Conservation (phyloP, 495 filamentous ascomycete genomes). For the Talaromyces wortmannii region DNA sequence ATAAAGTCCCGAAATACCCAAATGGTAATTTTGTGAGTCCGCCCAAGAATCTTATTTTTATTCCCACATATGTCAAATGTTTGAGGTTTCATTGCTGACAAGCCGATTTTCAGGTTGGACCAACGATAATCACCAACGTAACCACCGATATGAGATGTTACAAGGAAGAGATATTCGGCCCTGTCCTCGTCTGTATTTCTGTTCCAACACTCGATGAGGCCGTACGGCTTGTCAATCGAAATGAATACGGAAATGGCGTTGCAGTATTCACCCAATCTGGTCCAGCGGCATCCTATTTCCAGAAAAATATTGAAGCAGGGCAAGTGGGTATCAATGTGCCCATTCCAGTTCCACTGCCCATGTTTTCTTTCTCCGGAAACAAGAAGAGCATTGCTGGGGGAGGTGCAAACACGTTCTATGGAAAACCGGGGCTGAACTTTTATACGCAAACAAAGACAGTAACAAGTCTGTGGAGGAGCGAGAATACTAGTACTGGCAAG, state of each 20-base stretch:
- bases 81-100: conserved; percentile 5
- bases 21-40: conserved; percentile 81
- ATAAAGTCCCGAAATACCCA: conserved; percentile 84
- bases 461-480: conserved; percentile 68
- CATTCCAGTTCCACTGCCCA: conserved; percentile 14
- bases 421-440: conserved; percentile 68
- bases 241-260: conserved; percentile 61
- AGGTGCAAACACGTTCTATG: conserved; percentile 79
- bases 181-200: conserved; percentile 63
- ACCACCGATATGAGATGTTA: conserved; percentile 77
- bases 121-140: conserved; percentile 78
- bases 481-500: conserved; percentile 70
- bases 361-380: conserved; percentile 7
- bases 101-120: conserved; percentile 41
- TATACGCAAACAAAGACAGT: conserved; percentile 86
- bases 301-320: conserved; percentile 63
- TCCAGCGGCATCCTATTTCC: conserved; percentile 53
- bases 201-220: conserved; percentile 25
- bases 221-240: conserved; percentile 56
- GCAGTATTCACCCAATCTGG: conserved; percentile 60
- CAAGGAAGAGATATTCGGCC: conserved; percentile 81
- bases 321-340: conserved; percentile 72
- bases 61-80: not conserved
- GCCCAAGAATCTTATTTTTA: not conserved
- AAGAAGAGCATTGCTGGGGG: conserved; percentile 64